Evolutionary conservation across 768 basidiomycete genomes (phyloP).

Genomic region (Amanita brunnescens): DNA sequence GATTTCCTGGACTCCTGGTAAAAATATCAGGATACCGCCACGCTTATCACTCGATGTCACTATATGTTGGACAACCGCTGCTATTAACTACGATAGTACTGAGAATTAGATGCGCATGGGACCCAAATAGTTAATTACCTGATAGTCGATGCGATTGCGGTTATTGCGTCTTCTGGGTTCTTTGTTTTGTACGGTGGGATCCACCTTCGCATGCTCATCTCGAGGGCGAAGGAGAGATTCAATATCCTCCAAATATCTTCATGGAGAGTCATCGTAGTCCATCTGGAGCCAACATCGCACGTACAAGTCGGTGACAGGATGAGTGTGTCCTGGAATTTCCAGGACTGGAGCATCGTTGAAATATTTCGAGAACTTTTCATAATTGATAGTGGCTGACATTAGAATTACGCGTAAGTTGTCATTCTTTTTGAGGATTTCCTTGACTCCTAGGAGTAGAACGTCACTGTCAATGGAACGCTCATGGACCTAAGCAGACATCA

Average conservation of each 20-base stretch:
- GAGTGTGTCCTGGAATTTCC: slow-evolving; percentile 73
- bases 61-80: slow-evolving; percentile 57
- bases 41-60: slow-evolving; percentile 33
- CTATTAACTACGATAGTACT: slow-evolving; percentile 43
- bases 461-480: slow-evolving; percentile 90
- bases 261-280: not conserved
- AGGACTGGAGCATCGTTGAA: slow-evolving; percentile 76
- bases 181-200: not conserved
- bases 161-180: not conserved
- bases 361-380: slow-evolving; percentile 74
- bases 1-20: slow-evolving; percentile 88
- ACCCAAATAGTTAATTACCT: slow-evolving; percentile 28
- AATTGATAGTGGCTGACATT: slow-evolving; percentile 96
- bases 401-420: slow-evolving; percentile 67
- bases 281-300: slow-evolving; percentile 13
- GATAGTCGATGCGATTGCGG: slow-evolving; percentile 48
- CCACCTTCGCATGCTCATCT: not conserved
- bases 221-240: slow-evolving; percentile 49
- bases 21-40: slow-evolving; percentile 78
- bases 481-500: slow-evolving; percentile 50
- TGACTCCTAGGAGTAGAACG: slow-evolving; percentile 77
- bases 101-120: slow-evolving; percentile 1
- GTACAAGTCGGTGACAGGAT: slow-evolving; percentile 70
- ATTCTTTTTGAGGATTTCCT: slow-evolving; percentile 55
- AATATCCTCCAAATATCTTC: slow-evolving; percentile 78